A percentile compares a stretch with the other conserved stretches of the same genome.
Evolutionary conservation across 2,329 filamentous ascomycete species (phyloP).

Genomic region (Claviceps digitariae): DNA sequence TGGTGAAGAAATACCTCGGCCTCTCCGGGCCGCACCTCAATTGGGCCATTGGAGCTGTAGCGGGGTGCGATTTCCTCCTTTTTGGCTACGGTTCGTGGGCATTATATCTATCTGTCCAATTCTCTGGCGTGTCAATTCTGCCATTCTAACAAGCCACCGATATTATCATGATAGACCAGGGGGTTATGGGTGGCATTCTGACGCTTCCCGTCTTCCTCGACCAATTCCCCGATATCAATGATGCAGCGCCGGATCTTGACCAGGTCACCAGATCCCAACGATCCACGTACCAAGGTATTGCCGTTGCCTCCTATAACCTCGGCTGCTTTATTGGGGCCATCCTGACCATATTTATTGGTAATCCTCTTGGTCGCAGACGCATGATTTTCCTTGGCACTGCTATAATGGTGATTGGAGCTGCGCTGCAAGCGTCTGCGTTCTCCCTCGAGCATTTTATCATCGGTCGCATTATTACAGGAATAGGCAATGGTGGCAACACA

Average conservation of each 20-base stretch:
- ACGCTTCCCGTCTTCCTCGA: constrained; percentile 47
- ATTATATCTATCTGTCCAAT: background rate
- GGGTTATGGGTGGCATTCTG: constrained; percentile 63
- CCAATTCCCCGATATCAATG: constrained; percentile 41
- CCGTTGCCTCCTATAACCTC: constrained; percentile 43
- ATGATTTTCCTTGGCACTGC: constrained; percentile 46
- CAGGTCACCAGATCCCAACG: constrained; percentile 23
- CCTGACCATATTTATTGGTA: constrained; percentile 52
- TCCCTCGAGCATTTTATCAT: constrained; percentile 41
- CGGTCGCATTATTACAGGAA: constrained; percentile 44
- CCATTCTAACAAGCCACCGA: background rate
- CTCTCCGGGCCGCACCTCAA: constrained; percentile 52
- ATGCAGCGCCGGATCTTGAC: constrained; percentile 25
- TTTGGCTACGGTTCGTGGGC: constrained; percentile 39
- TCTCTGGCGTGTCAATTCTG: background rate
- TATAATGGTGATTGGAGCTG: constrained; percentile 44
- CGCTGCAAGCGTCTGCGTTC: constrained; percentile 44
- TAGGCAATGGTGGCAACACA: constrained; percentile 43
- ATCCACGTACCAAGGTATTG: constrained; percentile 39
- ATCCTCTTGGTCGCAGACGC: constrained; percentile 43
- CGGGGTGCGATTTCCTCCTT: constrained; percentile 58
- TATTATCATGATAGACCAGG: constrained; percentile 43
- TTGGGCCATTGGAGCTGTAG: constrained; percentile 55
- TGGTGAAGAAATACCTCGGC: constrained; percentile 42
- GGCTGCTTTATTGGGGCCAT: constrained; percentile 51